These are phyloP conservation scores for Vinca minor DNA, from an alignment of 257 asterid genomes.

Conservation along the genomic window DNA sequence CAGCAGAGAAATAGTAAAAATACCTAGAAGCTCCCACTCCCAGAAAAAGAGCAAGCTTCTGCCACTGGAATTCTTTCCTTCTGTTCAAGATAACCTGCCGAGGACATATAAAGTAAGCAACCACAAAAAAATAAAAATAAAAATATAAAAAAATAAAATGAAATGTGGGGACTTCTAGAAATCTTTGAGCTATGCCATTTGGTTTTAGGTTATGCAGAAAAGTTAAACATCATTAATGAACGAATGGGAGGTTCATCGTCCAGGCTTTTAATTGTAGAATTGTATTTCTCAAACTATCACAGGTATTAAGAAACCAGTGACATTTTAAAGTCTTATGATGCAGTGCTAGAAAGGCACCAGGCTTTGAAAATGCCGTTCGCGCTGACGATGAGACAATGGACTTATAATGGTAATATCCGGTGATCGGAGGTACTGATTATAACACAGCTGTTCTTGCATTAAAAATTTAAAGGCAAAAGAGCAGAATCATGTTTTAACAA, in stretches of 20 bases:
- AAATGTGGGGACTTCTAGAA: too few relatives aligned
- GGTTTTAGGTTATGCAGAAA: neutral
- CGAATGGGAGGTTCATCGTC: neutral
- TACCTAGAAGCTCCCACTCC: conserved; percentile 77
- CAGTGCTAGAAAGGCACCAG: neutral
- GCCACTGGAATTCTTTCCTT: conserved; percentile 84
- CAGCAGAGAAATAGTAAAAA: neutral
- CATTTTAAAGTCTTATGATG: neutral
- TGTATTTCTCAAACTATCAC: neutral
- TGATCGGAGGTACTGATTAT: neutral
- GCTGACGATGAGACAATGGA: neutral
- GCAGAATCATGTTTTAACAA: neutral
- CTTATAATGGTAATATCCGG: neutral
- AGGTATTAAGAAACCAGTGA: neutral
- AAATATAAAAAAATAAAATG: neutral
- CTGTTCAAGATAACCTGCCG: conserved; percentile 73
- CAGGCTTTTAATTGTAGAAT: neutral
- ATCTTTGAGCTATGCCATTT: neutral
- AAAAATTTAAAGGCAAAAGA: neutral
- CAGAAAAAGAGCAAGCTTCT: conserved; percentile 64
- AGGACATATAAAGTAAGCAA: conserved; percentile 13
- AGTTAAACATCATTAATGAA: neutral
- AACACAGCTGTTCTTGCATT: neutral
- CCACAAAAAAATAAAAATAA: neutral
- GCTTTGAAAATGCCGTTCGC: neutral